Evolutionary conservation across 2,329 filamentous ascomycete genomes (phyloP).

Genomic region (Tolypocladium tropicale): DNA sequence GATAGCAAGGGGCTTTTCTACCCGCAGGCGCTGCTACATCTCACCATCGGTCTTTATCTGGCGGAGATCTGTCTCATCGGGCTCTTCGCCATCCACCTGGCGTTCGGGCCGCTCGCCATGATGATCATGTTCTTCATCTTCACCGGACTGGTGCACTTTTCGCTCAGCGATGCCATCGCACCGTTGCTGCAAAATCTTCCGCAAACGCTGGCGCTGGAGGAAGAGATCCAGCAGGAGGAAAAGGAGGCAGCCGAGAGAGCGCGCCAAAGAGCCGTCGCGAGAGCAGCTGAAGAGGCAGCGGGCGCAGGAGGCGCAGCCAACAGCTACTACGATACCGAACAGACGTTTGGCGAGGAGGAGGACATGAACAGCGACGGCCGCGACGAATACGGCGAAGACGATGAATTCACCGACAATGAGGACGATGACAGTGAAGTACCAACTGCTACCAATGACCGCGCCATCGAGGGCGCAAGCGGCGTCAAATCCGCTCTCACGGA

Average conservation of each 20-base stretch:
- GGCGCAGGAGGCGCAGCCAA: slow-evolving; percentile 16
- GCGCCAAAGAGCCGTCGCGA: slow-evolving; percentile 11
- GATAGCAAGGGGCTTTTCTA: slow-evolving; percentile 87
- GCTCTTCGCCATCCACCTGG: slow-evolving; percentile 62
- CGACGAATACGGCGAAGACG: slow-evolving; percentile 18
- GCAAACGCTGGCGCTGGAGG: slow-evolving; percentile 52
- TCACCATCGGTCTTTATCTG: slow-evolving; percentile 76
- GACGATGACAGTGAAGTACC: slow-evolving; percentile 7
- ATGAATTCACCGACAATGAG: slow-evolving; percentile 13
- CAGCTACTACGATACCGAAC: slow-evolving; percentile 23
- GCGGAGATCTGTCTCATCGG: slow-evolving; percentile 76
- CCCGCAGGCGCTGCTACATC: slow-evolving; percentile 76
- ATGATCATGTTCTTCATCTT: slow-evolving; percentile 71
- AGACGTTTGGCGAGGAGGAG: slow-evolving; percentile 23
- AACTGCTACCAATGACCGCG: slow-evolving; percentile 16
- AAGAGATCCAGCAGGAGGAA: slow-evolving; percentile 33
- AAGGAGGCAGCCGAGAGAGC: slow-evolving; percentile 33
- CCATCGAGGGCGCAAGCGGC: slow-evolving; percentile 26
- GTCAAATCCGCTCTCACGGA: slow-evolving; percentile 20
- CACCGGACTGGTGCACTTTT: slow-evolving; percentile 65
- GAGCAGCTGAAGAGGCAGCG: slow-evolving; percentile 7
- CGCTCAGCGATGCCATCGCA: slow-evolving; percentile 60
- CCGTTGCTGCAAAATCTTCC: slow-evolving; percentile 74
- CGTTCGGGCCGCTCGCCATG: slow-evolving; percentile 59
- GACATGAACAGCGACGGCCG: slow-evolving; percentile 15